Conservation (phyloP, 179 eudicot species). For the Silene coronaria region DNA sequence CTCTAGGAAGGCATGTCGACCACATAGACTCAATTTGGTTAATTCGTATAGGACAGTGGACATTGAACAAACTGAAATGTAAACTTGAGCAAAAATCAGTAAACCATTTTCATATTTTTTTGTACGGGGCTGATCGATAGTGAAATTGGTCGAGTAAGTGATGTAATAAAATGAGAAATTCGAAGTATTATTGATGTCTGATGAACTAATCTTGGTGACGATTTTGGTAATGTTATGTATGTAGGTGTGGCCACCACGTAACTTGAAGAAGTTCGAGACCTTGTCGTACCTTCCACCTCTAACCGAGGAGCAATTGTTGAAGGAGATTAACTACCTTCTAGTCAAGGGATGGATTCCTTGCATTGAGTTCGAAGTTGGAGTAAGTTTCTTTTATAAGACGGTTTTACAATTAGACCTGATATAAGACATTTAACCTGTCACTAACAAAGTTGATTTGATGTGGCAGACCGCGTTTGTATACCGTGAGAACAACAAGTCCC, state of each 20-base stretch:
- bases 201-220: not conserved
- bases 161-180: no score
- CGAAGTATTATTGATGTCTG: no score
- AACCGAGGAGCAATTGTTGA: constrained; percentile 36
- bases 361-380: constrained; percentile 54
- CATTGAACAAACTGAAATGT: no score
- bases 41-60: no score
- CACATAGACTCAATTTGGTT: no score
- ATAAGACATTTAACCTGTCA: not conserved
- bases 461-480: constrained; percentile 36
- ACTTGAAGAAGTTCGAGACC: constrained; percentile 68
- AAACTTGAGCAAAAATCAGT: no score
- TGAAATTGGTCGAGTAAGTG: no score
- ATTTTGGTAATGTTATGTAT: constrained; percentile 9
- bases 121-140: no score
- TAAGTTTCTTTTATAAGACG: not conserved
- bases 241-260: constrained; percentile 11
- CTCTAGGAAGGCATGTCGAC: no score
- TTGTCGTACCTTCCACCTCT: constrained; percentile 72
- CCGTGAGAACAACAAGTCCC: constrained; percentile 31
- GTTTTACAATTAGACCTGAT: no score
- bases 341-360: constrained; percentile 77
- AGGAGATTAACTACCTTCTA: constrained; percentile 62
- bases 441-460: not conserved
- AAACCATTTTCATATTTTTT: no score